These are phyloP conservation scores for Amaranthus hypochondriacus DNA, from an alignment of 148 eudicot species.

Conservation along the genomic window DNA sequence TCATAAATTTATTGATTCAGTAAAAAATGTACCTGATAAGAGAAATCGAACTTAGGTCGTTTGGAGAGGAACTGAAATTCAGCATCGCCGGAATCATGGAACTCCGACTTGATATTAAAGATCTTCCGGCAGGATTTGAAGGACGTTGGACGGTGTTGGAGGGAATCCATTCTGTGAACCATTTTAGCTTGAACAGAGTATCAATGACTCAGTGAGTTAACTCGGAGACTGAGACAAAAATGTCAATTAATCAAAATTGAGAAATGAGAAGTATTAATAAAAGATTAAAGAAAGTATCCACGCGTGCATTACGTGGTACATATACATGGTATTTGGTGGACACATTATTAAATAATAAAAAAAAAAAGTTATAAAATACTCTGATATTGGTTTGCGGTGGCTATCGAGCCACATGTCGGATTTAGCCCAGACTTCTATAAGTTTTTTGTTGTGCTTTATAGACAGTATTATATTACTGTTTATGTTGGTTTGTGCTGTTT, in stretches of 20 bases:
- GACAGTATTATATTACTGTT: too few relatives aligned
- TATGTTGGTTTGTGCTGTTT: too few relatives aligned
- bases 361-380: background rate
- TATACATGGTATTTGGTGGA: conserved; percentile 8
- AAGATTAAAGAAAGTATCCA: background rate
- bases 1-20: background rate
- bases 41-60: conserved; percentile 44
- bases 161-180: conserved; percentile 42
- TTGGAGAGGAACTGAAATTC: conserved; percentile 34
- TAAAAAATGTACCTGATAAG: conserved; percentile 28
- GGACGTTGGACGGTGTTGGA: conserved; percentile 19
- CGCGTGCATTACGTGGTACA: conserved; percentile 21
- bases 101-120: conserved; percentile 40
- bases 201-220: conserved; percentile 20
- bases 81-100: conserved; percentile 11
- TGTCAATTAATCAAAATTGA: conserved; percentile 9
- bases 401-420: background rate
- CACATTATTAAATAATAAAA: background rate
- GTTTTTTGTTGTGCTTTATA: too few relatives aligned
- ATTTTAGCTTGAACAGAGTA: conserved; percentile 12
- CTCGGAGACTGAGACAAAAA: background rate
- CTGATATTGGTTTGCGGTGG: background rate
- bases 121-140: conserved; percentile 22
- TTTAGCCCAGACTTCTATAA: too few relatives aligned
- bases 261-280: background rate